These are phyloP conservation scores for Drechslerella dactyloides DNA, from an alignment of 2,329 filamentous ascomycete species.

Conservation along the genomic window DNA sequence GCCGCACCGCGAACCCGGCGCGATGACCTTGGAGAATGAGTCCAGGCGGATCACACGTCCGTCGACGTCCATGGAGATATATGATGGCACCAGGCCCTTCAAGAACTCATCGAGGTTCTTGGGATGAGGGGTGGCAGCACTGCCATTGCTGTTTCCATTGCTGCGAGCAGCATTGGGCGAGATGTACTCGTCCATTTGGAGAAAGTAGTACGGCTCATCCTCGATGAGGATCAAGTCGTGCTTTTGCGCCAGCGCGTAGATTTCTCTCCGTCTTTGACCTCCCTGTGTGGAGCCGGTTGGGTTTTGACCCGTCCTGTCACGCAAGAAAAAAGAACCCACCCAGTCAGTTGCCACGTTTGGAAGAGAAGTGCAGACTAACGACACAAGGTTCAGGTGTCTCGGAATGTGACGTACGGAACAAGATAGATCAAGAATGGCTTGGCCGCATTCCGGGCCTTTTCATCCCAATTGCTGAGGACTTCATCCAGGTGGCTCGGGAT, in stretches of 20 bases:
- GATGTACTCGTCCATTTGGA: slow-evolving; percentile 74
- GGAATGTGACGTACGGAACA: slow-evolving; percentile 62
- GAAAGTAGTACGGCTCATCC: slow-evolving; percentile 93
- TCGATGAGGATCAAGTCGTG: slow-evolving; percentile 88
- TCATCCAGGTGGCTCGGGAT: slow-evolving; percentile 68
- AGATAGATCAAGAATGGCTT: slow-evolving; percentile 75
- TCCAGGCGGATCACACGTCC: slow-evolving; percentile 89
- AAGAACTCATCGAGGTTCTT: slow-evolving; percentile 75
- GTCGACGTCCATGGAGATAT: slow-evolving; percentile 80
- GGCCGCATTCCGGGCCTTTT: slow-evolving; percentile 63
- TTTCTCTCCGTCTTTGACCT: slow-evolving; percentile 68
- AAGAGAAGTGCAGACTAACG: too few species aligned
- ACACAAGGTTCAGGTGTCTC: not conserved
- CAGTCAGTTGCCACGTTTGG: slow-evolving; percentile 8
- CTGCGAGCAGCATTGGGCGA: not conserved
- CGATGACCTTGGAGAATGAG: slow-evolving; percentile 89
- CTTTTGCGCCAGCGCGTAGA: slow-evolving; percentile 80
- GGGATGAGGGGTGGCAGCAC: slow-evolving; percentile 59
- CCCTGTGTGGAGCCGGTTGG: slow-evolving; percentile 86
- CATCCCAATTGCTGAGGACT: slow-evolving; percentile 71
- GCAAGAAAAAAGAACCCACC: slow-evolving; percentile 10
- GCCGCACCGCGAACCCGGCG: slow-evolving; percentile 79
- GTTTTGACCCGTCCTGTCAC: slow-evolving; percentile 75
- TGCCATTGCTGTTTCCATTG: slow-evolving; percentile 17
- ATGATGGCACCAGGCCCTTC: slow-evolving; percentile 72